These are phyloP conservation scores for Suillus subluteus DNA, from an alignment of 768 basidiomycete genomes.

Conservation along the genomic window DNA sequence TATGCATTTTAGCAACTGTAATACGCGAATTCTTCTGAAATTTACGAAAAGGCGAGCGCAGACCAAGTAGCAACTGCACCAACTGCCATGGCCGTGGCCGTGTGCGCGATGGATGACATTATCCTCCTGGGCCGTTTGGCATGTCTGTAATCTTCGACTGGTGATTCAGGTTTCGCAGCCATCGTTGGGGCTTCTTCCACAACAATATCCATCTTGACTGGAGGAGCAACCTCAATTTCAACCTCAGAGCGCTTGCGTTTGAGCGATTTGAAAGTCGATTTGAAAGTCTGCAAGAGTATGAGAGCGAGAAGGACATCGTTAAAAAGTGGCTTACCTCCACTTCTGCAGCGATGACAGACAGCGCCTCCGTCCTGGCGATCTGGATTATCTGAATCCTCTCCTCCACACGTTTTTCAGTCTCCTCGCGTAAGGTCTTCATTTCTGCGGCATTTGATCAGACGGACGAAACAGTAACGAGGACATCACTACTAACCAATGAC, in stretches of 20 bases:
- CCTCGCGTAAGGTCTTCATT: slow-evolving; percentile 47
- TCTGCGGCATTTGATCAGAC: slow-evolving; percentile 35
- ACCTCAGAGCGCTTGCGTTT: slow-evolving; percentile 67
- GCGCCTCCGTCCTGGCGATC: slow-evolving; percentile 42
- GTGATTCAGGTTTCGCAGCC: not conserved
- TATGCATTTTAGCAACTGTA: slow-evolving; percentile 8
- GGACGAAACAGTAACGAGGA: not conserved
- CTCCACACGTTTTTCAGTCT: slow-evolving; percentile 48
- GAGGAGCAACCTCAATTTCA: slow-evolving; percentile 32
- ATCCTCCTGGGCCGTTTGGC: slow-evolving; percentile 50
- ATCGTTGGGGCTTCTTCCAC: not conserved
- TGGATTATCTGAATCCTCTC: slow-evolving; percentile 49
- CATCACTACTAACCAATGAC: slow-evolving; percentile 42
- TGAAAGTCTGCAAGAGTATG: slow-evolving; percentile 29
- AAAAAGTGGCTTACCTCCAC: slow-evolving; percentile 22
- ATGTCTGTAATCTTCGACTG: slow-evolving; percentile 24
- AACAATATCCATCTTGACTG: not conserved
- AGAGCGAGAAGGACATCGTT: slow-evolving; percentile 25
- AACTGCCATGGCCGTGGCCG: slow-evolving; percentile 62
- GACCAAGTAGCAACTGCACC: slow-evolving; percentile 78
- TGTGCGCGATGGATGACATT: slow-evolving; percentile 49
- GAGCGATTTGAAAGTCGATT: slow-evolving; percentile 45
- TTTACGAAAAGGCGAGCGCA: slow-evolving; percentile 66
- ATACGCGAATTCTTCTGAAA: not conserved
- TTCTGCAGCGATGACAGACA: slow-evolving; percentile 38